These are phyloP conservation scores for Tricholoma matsutake DNA, from an alignment of 768 basidiomycete genomes.

Conservation along the genomic window DNA sequence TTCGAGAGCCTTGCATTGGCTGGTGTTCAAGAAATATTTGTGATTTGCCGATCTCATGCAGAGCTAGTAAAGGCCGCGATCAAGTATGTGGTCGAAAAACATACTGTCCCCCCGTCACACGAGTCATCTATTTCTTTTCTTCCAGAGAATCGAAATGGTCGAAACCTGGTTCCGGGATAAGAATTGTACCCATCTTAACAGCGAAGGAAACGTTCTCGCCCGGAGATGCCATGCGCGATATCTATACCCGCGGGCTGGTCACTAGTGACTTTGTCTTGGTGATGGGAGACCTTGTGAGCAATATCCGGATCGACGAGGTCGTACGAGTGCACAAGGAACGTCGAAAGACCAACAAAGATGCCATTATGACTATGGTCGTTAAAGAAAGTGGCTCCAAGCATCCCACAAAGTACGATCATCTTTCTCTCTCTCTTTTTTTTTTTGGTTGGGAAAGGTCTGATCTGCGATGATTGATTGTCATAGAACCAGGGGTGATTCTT, in stretches of 20 bases:
- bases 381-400: constrained; percentile 73
- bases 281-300: constrained; percentile 90
- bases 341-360: constrained; percentile 83
- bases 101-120: constrained; percentile 7
- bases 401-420: constrained; percentile 60
- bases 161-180: constrained; percentile 71
- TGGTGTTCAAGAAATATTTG: constrained; percentile 94
- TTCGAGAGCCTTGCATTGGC: constrained; percentile 93
- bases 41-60: constrained; percentile 90
- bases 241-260: constrained; percentile 88
- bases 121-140: constrained; percentile 10
- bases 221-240: constrained; percentile 90
- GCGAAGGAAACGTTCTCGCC: constrained; percentile 85
- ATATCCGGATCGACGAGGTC: constrained; percentile 85
- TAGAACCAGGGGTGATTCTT: constrained; percentile 70
- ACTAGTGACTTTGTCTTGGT: constrained; percentile 90
- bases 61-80: constrained; percentile 84
- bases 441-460: background rate
- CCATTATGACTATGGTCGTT: constrained; percentile 95
- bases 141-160: constrained; percentile 83
- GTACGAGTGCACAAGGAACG: constrained; percentile 87
- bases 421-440: background rate
- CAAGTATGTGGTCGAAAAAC: constrained; percentile 48
- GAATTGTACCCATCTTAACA: constrained; percentile 81
- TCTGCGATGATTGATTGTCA: constrained; percentile 7